Evolutionary conservation across 805 yeast genomes (phyloP).

Genomic region (Kluyveromyces aestuarii): DNA sequence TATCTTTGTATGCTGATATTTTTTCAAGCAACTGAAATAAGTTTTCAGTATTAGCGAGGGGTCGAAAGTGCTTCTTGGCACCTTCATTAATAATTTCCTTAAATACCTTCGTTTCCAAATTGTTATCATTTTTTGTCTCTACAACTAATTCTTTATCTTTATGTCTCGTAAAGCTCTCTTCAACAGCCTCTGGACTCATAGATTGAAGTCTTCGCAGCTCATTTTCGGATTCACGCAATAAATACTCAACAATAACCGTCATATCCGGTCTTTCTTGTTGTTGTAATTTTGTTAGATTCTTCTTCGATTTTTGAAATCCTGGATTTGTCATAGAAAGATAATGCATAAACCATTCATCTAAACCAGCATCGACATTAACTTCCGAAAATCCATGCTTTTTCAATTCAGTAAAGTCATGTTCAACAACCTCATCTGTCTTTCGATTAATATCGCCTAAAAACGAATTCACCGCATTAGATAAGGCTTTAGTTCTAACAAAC

Average conservation of each 20-base stretch:
- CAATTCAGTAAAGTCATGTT: slow-evolving; percentile 7
- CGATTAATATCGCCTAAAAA: background rate
- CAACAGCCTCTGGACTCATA: slow-evolving; percentile 8
- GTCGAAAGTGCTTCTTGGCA: slow-evolving; percentile 5
- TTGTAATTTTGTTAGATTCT: slow-evolving; percentile 9
- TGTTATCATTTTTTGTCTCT: slow-evolving; percentile 1
- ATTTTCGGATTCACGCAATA: slow-evolving; percentile 15
- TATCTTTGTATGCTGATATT: slow-evolving; percentile 9
- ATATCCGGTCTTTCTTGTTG: slow-evolving; percentile 7
- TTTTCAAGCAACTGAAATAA: slow-evolving; percentile 13
- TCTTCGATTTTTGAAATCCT: slow-evolving; percentile 16
- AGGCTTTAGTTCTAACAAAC: background rate
- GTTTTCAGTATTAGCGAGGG: slow-evolving; percentile 12
- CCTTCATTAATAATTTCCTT: slow-evolving; percentile 6
- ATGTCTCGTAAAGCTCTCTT: background rate
- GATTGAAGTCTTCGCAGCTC: slow-evolving; percentile 16
- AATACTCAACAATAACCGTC: slow-evolving; percentile 11
- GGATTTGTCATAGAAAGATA: slow-evolving; percentile 18
- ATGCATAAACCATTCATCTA: slow-evolving; percentile 13
- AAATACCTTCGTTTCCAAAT: slow-evolving; percentile 3
- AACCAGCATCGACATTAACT: slow-evolving; percentile 6
- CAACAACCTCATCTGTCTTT: background rate
- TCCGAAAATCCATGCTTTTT: slow-evolving; percentile 11
- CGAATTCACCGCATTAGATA: background rate
- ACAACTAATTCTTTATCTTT: background rate